Conservation (phyloP, 768 basidiomycete genomes). For the Leccinum boreale region DNA sequence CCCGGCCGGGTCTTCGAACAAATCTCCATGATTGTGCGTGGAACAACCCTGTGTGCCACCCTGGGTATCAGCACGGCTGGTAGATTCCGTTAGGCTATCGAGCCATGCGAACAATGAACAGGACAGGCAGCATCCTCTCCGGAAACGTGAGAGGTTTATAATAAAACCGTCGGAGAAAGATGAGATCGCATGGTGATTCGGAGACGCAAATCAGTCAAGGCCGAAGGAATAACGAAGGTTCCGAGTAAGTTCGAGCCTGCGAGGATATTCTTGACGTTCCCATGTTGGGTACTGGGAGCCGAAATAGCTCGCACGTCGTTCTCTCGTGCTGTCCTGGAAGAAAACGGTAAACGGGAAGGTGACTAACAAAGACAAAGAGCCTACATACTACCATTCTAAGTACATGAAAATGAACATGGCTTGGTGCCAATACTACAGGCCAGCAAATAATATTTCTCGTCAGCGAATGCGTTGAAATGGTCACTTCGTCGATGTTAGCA, state of each 20-base stretch:
- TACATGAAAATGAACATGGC: too few relatives aligned
- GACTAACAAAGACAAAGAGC: neutral
- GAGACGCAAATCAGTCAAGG: slow-evolving; percentile 21
- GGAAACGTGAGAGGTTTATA: slow-evolving; percentile 52
- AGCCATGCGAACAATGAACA: slow-evolving; percentile 53
- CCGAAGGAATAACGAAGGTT: slow-evolving; percentile 41
- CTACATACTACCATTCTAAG: too few relatives aligned
- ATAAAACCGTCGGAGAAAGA: slow-evolving; percentile 45
- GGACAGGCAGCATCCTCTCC: slow-evolving; percentile 48
- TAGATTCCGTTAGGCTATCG: slow-evolving; percentile 45
- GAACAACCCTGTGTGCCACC: neutral
- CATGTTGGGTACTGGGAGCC: slow-evolving; percentile 20
- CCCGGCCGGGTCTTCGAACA: slow-evolving; percentile 36
- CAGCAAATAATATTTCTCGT: too few relatives aligned
- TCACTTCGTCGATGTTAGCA: neutral
- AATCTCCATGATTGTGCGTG: slow-evolving; percentile 42
- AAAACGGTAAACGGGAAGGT: neutral
- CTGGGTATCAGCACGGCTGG: neutral
- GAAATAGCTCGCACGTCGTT: slow-evolving; percentile 10
- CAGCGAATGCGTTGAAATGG: too few relatives aligned
- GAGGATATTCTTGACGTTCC: slow-evolving; percentile 45
- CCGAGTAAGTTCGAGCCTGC: slow-evolving; percentile 38
- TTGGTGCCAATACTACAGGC: too few relatives aligned
- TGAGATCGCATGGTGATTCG: slow-evolving; percentile 38
- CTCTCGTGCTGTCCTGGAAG: neutral